Base-by-base conservation (phyloP, 2,329 filamentous ascomycete genomes). In the Macrophomina pseudophaseolina region DNA sequence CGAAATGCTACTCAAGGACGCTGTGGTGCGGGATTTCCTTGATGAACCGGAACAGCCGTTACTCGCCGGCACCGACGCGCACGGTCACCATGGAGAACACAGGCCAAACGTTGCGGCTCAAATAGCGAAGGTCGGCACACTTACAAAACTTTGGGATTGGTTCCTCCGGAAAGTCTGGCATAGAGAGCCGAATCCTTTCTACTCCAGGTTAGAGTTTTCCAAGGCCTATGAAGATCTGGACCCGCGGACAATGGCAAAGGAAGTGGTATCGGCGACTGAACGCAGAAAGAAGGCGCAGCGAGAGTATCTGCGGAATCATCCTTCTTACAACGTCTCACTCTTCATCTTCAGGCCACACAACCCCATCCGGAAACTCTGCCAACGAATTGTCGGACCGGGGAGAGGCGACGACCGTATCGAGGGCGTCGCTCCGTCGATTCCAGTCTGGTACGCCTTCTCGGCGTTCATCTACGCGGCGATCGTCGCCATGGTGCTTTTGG, bases 1-100 rank as follows among this genome's bases (percentile, higher is more conserved):
- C 76, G 95, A 98, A 76, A 97, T 98, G 93, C 85, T 99, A 58
- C 85, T 98, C 53, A 98, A 98, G 75, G 94, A 98, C 78, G 93
- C 93, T 1, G 93, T 99, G 32, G 94, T 99, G 6, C 90, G 89
- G 59, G 95, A 98, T 73, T 99, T 99, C 69, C 86, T 99, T 4
- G 93, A 98, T 72, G 93, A 96, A 67, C 70, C 83, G 85, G 69
- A 81, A 85, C 56, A 62, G 28, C 65, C 65, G 5, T 46, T 66
- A 14, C 44, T 66, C 12, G 65, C 38, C 5, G 52, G 60, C 9
- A 53, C 46, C 14, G 60, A 64, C 12, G 35, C 58, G 5, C 12
- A 64, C 30, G 48, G 18, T n/a, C 48, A 68, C 4, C 42, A 51
- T 28, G 68, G 65, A 38, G 66, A 56, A 38, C 3, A 12, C 7